Conservation (phyloP, 352 stramenopile genomes). For the Pythium dissimile region DNA sequence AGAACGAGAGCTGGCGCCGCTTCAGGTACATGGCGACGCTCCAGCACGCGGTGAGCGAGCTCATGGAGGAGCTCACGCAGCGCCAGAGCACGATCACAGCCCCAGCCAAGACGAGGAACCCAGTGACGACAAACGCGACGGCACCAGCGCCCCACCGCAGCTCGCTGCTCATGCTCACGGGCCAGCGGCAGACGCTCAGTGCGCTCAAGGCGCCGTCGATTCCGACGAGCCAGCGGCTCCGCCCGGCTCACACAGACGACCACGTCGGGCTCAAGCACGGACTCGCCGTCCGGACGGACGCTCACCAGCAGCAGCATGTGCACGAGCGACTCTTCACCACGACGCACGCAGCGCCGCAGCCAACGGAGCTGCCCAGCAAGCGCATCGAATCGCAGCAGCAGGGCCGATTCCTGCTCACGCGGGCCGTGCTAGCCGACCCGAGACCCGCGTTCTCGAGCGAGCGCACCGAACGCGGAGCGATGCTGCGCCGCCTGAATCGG, state of each 20-base stretch:
- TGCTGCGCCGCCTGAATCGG: slow-evolving; percentile 30
- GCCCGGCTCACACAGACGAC: neutral
- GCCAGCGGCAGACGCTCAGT: neutral
- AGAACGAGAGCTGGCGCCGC: slow-evolving; percentile 53
- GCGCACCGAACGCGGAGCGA: slow-evolving; percentile 1
- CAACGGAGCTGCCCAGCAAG: slow-evolving; percentile 2
- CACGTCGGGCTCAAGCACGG: neutral
- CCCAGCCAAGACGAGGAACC: neutral
- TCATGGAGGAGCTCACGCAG: slow-evolving; percentile 36
- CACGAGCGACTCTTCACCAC: neutral
- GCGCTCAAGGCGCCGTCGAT: neutral
- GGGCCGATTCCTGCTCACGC: slow-evolving; percentile 9
- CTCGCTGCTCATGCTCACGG: neutral
- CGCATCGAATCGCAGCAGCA: slow-evolving; percentile 12
- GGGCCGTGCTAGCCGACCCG: neutral
- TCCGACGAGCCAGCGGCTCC: neutral
- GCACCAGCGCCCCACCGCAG: neutral
- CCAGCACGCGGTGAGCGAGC: slow-evolving; percentile 22
- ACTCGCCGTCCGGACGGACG: neutral
- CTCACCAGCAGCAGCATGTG: neutral
- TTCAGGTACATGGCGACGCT: slow-evolving; percentile 37
- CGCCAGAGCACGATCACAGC: neutral
- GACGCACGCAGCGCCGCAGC: neutral
- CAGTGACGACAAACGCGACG: too few species aligned
- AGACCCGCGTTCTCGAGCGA: neutral